Conservation (phyloP, 1,284 basidiomycete species). For the Ganoderma lucidum region DNA sequence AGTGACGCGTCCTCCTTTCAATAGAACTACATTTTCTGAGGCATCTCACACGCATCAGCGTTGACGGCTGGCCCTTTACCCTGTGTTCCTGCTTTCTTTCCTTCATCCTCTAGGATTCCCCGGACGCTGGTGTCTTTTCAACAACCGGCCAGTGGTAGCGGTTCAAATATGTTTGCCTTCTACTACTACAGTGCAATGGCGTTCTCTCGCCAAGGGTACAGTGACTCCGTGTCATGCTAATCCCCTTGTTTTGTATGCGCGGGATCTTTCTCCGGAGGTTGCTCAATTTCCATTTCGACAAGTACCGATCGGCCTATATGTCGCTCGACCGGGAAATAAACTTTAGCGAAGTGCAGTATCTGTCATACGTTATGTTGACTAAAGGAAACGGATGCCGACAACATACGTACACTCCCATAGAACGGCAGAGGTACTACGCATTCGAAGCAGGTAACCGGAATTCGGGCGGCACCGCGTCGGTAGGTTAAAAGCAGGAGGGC, state of each 20-base stretch:
- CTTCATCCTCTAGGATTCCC: not conserved
- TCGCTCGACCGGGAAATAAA: not conserved
- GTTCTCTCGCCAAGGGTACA: too few relatives aligned
- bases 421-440: not conserved
- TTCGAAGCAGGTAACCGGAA: not conserved
- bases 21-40: not conserved
- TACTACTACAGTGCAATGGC: too few relatives aligned
- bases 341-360: not conserved
- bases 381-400: not conserved
- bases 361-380: not conserved
- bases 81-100: not conserved
- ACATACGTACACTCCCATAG: not conserved
- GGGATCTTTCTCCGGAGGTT: not conserved
- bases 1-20: not conserved
- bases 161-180: too few relatives aligned
- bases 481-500: not conserved
- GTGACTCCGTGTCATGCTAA: too few relatives aligned
- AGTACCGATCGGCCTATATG: not conserved
- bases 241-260: not conserved
- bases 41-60: not conserved
- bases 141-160: not conserved
- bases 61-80: not conserved
- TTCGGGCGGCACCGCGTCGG: not conserved
- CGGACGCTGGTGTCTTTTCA: not conserved
- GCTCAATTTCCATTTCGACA: not conserved